Conservation (phyloP, 2,329 filamentous ascomycete genomes). For the Colletotrichum cordylinicola region DNA sequence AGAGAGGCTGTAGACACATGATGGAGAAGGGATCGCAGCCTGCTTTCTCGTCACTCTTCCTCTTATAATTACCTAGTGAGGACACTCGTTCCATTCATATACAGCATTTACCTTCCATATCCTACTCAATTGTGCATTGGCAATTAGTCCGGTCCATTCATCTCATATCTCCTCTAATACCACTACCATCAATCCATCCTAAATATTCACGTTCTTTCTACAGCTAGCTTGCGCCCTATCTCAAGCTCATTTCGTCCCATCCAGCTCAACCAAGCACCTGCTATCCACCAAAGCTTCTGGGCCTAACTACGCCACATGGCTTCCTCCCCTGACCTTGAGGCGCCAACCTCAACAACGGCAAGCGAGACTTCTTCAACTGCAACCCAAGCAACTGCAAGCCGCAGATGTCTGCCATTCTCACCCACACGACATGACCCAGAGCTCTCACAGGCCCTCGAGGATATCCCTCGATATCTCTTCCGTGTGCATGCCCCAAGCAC, state of each 20-base stretch:
- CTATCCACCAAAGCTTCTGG: not conserved
- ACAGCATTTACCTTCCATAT: not conserved
- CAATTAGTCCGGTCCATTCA: not conserved
- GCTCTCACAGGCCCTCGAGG: not conserved
- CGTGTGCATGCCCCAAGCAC: not conserved
- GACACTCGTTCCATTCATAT: not conserved
- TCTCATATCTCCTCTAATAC: not conserved
- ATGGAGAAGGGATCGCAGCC: not conserved
- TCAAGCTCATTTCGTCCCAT: not conserved
- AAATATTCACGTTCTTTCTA: not conserved
- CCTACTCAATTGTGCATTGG: not conserved
- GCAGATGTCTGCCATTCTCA: not conserved
- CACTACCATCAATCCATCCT: fast-evolving
- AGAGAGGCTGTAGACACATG: not conserved
- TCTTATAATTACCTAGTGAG: not conserved
- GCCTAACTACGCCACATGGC: not conserved
- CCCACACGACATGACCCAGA: not conserved
- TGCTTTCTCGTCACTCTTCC: not conserved
- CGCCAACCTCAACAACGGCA: not conserved
- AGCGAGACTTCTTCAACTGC: not conserved
- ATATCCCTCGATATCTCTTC: not conserved
- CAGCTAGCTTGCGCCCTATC: not conserved
- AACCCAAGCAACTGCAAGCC: not conserved
- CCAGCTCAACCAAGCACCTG: not conserved
- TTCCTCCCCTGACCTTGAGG: not conserved